Conservation (phyloP, 129 eudicot species). For the Saposhnikovia divaricata region DNA sequence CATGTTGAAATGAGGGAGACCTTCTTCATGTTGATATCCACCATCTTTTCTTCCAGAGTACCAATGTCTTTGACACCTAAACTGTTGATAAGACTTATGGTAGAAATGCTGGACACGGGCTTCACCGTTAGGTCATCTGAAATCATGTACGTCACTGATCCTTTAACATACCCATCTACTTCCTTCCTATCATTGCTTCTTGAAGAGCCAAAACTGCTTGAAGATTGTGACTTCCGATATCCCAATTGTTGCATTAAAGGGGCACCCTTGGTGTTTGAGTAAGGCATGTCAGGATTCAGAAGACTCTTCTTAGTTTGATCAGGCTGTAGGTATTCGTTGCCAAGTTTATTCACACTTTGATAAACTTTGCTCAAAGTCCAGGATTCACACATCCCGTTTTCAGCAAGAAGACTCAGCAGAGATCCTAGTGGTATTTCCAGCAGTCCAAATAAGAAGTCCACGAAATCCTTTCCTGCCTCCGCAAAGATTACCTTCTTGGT, state of each 20-base stretch:
- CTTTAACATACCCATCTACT: constrained; percentile 14
- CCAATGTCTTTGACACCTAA: neutral
- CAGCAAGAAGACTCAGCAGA: neutral
- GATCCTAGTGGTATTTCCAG: constrained; percentile 5
- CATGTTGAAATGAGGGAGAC: neutral
- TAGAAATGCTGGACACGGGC: constrained; percentile 4
- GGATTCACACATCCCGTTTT: neutral
- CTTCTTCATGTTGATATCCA: constrained; percentile 2
- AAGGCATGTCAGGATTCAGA: neutral
- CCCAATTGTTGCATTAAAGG: constrained; percentile 7
- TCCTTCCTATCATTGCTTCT: neutral
- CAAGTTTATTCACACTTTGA: constrained; percentile 1
- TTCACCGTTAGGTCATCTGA: constrained; percentile 9
- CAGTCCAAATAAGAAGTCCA: constrained; percentile 11
- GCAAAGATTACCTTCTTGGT: constrained; percentile 4
- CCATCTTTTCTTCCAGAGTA: constrained; percentile 5
- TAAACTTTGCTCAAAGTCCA: constrained; percentile 3
- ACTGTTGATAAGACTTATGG: constrained; percentile 4
- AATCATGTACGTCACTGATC: constrained; percentile 3
- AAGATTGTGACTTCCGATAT: neutral
- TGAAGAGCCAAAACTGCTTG: neutral
- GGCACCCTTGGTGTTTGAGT: neutral
- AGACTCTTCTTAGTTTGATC: neutral
- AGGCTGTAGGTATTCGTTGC: neutral
- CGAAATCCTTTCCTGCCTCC: constrained; percentile 11